These are phyloP conservation scores for Microcyclospora tardicrescens DNA, from an alignment of 2,329 filamentous ascomycete species.

Conservation along the genomic window DNA sequence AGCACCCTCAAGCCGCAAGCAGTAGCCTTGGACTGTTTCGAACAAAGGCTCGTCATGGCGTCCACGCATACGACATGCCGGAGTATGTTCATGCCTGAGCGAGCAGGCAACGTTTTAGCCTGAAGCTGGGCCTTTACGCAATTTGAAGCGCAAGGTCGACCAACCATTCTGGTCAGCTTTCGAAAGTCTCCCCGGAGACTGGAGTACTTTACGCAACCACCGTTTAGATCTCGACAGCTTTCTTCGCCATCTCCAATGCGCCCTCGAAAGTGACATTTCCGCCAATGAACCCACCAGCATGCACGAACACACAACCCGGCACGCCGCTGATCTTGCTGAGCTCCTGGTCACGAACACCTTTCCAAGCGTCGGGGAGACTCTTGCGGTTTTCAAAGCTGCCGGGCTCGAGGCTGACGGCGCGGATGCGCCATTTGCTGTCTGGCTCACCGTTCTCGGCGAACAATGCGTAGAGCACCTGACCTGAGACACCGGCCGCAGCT, in stretches of 20 bases:
- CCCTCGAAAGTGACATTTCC: constrained; percentile 88
- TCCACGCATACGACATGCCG: no score
- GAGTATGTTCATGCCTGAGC: no score
- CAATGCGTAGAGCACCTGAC: constrained; percentile 67
- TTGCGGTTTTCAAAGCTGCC: constrained; percentile 88
- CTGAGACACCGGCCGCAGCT: constrained; percentile 36
- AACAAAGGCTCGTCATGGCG: no score
- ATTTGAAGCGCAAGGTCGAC: no score
- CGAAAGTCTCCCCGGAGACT: no score
- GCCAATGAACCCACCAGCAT: constrained; percentile 90
- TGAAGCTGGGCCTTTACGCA: no score
- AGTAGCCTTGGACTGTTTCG: no score
- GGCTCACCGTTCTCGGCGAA: constrained; percentile 72
- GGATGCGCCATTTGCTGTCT: constrained; percentile 81
- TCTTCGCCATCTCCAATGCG: constrained; percentile 70
- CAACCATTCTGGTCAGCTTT: no score
- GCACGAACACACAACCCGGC: constrained; percentile 75
- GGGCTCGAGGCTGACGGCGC: constrained; percentile 73
- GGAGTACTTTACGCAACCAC: no score
- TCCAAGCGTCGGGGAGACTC: constrained; percentile 80
- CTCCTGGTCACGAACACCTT: constrained; percentile 76
- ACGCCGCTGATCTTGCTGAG: constrained; percentile 60
- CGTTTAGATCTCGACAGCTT: constrained; percentile 43
- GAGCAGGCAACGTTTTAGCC: no score
- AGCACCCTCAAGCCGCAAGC: no score